A percentile compares a stretch with the other conserved stretches of the same genome.
These are phyloP conservation scores for Penicillium bialowiezense DNA, from an alignment of 495 filamentous ascomycete species.

Conservation along the genomic window DNA sequence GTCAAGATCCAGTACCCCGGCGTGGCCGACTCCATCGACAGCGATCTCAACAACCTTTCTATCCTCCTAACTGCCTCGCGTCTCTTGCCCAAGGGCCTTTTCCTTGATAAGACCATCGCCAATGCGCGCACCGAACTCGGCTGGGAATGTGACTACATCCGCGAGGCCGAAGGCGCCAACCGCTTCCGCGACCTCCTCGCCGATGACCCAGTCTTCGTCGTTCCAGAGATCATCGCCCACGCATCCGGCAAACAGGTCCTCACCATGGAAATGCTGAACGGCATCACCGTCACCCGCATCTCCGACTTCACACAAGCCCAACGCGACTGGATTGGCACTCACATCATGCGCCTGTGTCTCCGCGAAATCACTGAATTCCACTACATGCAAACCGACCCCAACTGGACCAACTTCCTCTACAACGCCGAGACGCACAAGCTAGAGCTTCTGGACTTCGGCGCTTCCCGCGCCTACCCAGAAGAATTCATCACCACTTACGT, in stretches of 20 bases:
- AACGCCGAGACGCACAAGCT: conserved; percentile 69
- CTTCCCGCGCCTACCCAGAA: conserved; percentile 78
- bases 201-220: conserved; percentile 72
- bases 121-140: conserved; percentile 90
- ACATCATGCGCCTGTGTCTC: conserved; percentile 88
- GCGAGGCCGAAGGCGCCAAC: conserved; percentile 76
- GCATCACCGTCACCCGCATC: conserved; percentile 83
- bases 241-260: conserved; percentile 84
- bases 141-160: conserved; percentile 95
- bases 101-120: conserved; percentile 93
- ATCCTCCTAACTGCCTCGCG: conserved; percentile 86
- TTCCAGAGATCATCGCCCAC: conserved; percentile 73
- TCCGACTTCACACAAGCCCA: conserved; percentile 72
- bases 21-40: conserved; percentile 93
- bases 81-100: conserved; percentile 86
- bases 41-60: conserved; percentile 88
- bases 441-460: conserved; percentile 94
- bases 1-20: conserved; percentile 98
- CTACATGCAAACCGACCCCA: conserved; percentile 99
- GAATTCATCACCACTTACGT: conserved; percentile 79
- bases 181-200: conserved; percentile 71
- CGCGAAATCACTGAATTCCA: conserved; percentile 89
- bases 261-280: conserved; percentile 88
- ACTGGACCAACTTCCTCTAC: conserved; percentile 99
- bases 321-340: conserved; percentile 84